Percentiles rank a stretch among this genome's conserved stretches.
Evolutionary conservation across 2,329 filamentous ascomycete genomes (phyloP).

Genomic region (Thielaviopsis populi): DNA sequence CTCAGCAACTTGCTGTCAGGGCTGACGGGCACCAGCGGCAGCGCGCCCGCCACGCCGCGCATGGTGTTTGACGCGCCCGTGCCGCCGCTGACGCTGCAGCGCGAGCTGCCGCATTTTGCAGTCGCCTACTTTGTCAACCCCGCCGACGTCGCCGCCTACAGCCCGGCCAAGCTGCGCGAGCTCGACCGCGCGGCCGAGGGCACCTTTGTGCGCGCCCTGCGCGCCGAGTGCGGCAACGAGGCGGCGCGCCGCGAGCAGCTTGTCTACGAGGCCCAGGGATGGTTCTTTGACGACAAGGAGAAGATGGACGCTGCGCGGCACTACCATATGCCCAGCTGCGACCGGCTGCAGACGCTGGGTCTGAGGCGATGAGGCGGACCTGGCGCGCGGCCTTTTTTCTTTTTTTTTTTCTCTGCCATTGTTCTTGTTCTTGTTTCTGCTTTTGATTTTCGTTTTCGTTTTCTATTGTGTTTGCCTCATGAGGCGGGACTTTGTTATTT

Average conservation of each 20-base stretch:
- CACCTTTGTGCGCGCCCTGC: slow-evolving; percentile 52
- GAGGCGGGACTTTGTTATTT: not conserved
- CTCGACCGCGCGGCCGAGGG: slow-evolving; percentile 67
- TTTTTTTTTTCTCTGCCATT: not conserved
- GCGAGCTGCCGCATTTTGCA: slow-evolving; percentile 53
- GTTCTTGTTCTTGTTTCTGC: not conserved
- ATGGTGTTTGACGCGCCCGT: slow-evolving; percentile 61
- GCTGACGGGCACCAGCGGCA: slow-evolving; percentile 29
- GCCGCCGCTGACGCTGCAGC: slow-evolving; percentile 58
- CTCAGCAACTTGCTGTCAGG: slow-evolving; percentile 65
- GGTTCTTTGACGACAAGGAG: slow-evolving; percentile 68
- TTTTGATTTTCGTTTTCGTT: not conserved
- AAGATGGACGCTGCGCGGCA: slow-evolving; percentile 57
- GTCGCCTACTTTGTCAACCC: slow-evolving; percentile 81
- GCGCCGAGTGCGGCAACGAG: slow-evolving; percentile 61
- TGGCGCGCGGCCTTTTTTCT: slow-evolving; percentile 10
- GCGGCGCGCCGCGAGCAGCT: slow-evolving; percentile 47
- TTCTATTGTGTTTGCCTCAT: not conserved
- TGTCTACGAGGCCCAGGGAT: slow-evolving; percentile 67
- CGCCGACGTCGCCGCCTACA: slow-evolving; percentile 56
- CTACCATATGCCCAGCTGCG: slow-evolving; percentile 38
- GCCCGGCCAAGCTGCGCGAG: slow-evolving; percentile 50
- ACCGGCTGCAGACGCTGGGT: slow-evolving; percentile 33
- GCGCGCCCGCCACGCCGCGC: slow-evolving; percentile 37
- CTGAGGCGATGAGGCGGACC: slow-evolving; percentile 19